Evolutionary conservation across 495 filamentous ascomycete species (phyloP).

Genomic region (Penicillium cosmopolitanum): DNA sequence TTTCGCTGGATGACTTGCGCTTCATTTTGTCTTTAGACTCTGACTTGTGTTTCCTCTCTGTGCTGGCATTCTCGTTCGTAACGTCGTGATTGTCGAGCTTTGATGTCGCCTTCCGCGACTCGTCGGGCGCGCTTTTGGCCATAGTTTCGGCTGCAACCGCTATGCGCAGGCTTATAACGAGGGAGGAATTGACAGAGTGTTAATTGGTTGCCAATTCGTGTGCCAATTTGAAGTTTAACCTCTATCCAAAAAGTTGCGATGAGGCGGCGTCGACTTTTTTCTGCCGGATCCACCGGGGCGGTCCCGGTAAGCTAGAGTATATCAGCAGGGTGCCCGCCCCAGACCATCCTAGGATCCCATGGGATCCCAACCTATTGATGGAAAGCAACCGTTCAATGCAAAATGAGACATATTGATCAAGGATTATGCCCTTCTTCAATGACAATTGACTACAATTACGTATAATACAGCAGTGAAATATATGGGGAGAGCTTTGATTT

Average conservation of each 20-base stretch:
- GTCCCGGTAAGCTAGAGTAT: constrained; percentile 14
- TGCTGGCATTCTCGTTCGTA: constrained; percentile 29
- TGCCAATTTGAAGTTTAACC: background rate
- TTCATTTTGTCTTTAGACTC: constrained; percentile 30
- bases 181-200: background rate
- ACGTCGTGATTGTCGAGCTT: constrained; percentile 63
- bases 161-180: background rate
- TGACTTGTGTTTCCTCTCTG: constrained; percentile 21
- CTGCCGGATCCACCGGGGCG: constrained; percentile 14
- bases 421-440: background rate
- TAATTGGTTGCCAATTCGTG: background rate
- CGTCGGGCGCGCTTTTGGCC: constrained; percentile 18
- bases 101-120: constrained; percentile 18
- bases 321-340: background rate
- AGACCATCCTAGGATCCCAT: no score
- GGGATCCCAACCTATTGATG: background rate
- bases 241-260: background rate
- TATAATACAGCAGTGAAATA: background rate
- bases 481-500: background rate
- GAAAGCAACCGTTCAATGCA: background rate
- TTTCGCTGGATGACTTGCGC: constrained; percentile 19
- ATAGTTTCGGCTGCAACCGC: constrained; percentile 12
- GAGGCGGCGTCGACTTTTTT: constrained; percentile 20
- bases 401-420: background rate
- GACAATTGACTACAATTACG: background rate